phyloP scores from a whole-genome alignment of 768 basidiomycete genomes.

The Gymnopilus junonius region DNA sequence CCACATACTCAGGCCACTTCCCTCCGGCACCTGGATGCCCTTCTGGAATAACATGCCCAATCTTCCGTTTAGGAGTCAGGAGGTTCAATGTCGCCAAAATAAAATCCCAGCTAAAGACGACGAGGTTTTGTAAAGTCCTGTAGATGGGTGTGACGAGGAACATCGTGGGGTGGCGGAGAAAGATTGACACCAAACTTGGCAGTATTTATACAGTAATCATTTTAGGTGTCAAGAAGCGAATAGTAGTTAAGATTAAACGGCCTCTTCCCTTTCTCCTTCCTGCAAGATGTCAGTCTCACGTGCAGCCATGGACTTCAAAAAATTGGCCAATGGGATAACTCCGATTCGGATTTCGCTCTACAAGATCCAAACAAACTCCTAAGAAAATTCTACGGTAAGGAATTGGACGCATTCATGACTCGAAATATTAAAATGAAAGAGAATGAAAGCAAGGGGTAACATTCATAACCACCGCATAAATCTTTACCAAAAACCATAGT shows the following conservation, averaged over 20 bases:
- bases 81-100: slow-evolving; percentile 55
- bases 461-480: background rate
- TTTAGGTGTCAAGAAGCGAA: slow-evolving; percentile 19
- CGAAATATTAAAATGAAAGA: background rate
- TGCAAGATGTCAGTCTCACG: slow-evolving; percentile 17
- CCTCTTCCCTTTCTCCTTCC: background rate
- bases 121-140: slow-evolving; percentile 29
- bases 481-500: slow-evolving; percentile 56
- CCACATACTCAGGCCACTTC: slow-evolving; percentile 68
- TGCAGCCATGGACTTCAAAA: slow-evolving; percentile 6
- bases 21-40: slow-evolving; percentile 63
- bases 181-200: background rate
- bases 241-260: slow-evolving; percentile 8
- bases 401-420: background rate
- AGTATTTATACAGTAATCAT: slow-evolving; percentile 15
- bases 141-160: slow-evolving; percentile 36
- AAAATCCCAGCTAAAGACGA: slow-evolving; percentile 55
- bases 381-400: background rate
- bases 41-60: slow-evolving; percentile 59
- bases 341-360: background rate
- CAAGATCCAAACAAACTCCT: background rate
- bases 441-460: too few relatives aligned
- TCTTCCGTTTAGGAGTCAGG: slow-evolving; percentile 49
- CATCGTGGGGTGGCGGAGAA: slow-evolving; percentile 25
- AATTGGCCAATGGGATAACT: background rate